Base-by-base conservation (phyloP, 2,329 filamentous ascomycete species). In the Rugonectria rugulosa region DNA sequence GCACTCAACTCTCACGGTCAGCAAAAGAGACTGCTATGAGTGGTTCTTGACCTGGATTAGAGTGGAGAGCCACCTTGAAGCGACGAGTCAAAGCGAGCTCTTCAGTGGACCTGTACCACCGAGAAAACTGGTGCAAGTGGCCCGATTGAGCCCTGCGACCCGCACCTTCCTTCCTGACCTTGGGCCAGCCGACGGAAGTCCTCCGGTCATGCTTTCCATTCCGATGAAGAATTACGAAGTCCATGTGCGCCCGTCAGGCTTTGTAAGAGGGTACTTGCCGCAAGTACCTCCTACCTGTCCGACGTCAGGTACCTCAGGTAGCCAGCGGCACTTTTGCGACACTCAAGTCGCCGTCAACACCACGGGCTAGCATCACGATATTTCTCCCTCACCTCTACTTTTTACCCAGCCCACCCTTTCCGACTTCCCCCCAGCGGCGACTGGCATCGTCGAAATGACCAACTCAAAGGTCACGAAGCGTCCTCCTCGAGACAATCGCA, bases 401-500 rank as follows among this genome's bases (percentile, higher is more conserved):
- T 31, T 17, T 21, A 42, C 15, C 4, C 46, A 37, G 24, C 57
- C 51, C 55, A 32, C 24, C 12, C 31, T 23, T n/a, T n/a, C n/a
- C n/a, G n/a, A n/a, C n/a, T n/a, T n/a, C n/a, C n/a, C n/a, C n/a
- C n/a, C n/a, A n/a, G n/a, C n/a, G 53, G 41, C 50, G 40, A 53
- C 29, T 29, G 49, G 47, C 53, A 23, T 23, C 31, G 6, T 17
- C 27, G 27, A 51, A 44, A 64, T 68, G 66, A 63, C 66, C 8
- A 64, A 62, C 26, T 37, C 64, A 19, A 68, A 68, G 31, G 51
- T 65, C 29, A 50, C 62, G 20, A 63, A 63, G 15, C 65, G 65
- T 21, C 57, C 43, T 21, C 57, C 43, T 17, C 64, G 60, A 20
- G 65, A 67, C 32, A 64, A 63, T 5, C 58, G 62, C 43, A 21